Conservation (phyloP, 352 stramenopile species). For the Phytophthora pluvialis region DNA sequence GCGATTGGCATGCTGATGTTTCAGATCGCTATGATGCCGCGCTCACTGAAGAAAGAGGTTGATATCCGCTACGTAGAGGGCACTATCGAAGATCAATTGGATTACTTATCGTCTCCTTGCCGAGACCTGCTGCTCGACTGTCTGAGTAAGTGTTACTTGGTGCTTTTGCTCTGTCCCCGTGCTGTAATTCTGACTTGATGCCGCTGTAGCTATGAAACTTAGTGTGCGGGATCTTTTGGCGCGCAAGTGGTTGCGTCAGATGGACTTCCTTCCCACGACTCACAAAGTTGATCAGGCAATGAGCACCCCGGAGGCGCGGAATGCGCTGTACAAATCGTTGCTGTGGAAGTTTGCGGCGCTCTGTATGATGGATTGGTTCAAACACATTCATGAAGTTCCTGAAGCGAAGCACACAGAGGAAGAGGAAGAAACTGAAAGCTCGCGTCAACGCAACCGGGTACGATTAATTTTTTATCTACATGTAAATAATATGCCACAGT, state of each 20-base stretch:
- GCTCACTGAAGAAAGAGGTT: conserved; percentile 33
- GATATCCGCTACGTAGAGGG: conserved; percentile 43
- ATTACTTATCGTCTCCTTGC: conserved; percentile 49
- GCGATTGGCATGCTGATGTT: conserved; percentile 71
- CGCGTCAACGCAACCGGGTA: conserved; percentile 38
- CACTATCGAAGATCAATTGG: conserved; percentile 57
- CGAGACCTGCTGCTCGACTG: conserved; percentile 56
- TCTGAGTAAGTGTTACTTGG: conserved; percentile 43
- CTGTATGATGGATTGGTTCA: conserved; percentile 51
- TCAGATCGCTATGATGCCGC: conserved; percentile 57
- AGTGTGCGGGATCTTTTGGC: conserved; percentile 50
- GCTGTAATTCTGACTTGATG: not conserved
- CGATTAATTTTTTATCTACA: not conserved
- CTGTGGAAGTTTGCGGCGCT: conserved; percentile 62
- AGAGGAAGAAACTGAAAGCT: conserved; percentile 42
- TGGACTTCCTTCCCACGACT: conserved; percentile 58
- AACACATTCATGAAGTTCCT: conserved; percentile 13
- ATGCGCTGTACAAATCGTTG: conserved; percentile 41
- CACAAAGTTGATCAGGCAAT: conserved; percentile 40
- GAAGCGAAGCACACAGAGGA: conserved; percentile 28
- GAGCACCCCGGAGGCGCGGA: conserved; percentile 14
- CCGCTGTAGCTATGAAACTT: conserved; percentile 35
- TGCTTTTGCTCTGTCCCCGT: not conserved
- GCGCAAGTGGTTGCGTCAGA: conserved; percentile 60
- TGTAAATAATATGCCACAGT: not conserved